Base-by-base conservation (phyloP, 768 basidiomycete species). In the Leccinum incarnatum region DNA sequence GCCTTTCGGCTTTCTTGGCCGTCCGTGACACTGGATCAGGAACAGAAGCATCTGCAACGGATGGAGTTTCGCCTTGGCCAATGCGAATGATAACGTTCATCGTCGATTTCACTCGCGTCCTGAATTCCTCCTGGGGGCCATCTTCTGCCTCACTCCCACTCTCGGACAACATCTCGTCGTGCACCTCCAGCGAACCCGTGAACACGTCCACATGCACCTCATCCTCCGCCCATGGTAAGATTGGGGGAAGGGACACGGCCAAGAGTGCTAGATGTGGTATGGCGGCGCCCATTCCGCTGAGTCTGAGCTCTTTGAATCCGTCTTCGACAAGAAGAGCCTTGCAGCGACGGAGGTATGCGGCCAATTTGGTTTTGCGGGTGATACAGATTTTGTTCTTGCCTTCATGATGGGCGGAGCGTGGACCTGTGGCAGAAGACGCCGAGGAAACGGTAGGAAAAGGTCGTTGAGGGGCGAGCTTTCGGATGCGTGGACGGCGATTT, bases 241-340 rank as follows among this genome's bases (percentile, higher is more conserved):
- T 84, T 3, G 81, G 77, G 0, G 91, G 89, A 29, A 95, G 77
- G 21, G 91, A 86, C 5, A 86, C 80, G 12, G 82, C 75, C 14
- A 96, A 78, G 50, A 84, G 84, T 29, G 89, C 74, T 23, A 93
- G 83, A 65, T 86, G 87, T 3, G 93, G 92, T 57, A 95, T 94
- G 2, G 94, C 92, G 5, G 93, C 93, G 25, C 92, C 93, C 85
- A 95, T 88, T 6, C 91, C 93, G 59, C 82, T 84, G 47, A 95
- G 72, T 70, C 86, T 83, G 32, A 95, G 72, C 5, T 82, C 85
- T 62, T 88, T 88, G 67, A 90, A 91, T 86, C 89, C 91, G 62
- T 93, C 85, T 47, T 85, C 81, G 48, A 91, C 67, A 48, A 93
- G 73, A 29, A 87, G 72, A 58, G 85, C 80, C 66, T 90, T 91